Conservation (phyloP, 2,329 filamentous ascomycete genomes). For the Cercospora nicotianae region DNA sequence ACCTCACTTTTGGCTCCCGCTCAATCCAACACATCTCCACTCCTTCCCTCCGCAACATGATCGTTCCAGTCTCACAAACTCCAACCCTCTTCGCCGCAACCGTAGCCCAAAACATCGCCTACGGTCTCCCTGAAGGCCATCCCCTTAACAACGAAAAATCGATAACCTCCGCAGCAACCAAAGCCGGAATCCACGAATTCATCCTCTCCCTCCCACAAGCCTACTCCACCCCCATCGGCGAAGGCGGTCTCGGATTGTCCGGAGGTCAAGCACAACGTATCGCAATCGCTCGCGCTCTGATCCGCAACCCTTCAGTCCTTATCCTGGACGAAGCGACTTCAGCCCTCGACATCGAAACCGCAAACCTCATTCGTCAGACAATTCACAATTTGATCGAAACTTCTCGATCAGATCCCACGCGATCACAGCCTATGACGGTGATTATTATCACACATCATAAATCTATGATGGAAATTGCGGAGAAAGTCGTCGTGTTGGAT, state of each 20-base stretch:
- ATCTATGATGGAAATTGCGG: slow-evolving; percentile 83
- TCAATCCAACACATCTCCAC: slow-evolving; percentile 63
- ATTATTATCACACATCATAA: slow-evolving; percentile 78
- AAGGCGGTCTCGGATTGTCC: slow-evolving; percentile 70
- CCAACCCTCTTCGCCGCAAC: slow-evolving; percentile 76
- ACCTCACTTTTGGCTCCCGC: slow-evolving; percentile 60
- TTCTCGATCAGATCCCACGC: not conserved
- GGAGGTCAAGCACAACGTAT: slow-evolving; percentile 83
- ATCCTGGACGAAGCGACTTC: slow-evolving; percentile 87
- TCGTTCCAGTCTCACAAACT: slow-evolving; percentile 68
- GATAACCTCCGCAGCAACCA: slow-evolving; percentile 53
- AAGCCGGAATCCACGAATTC: slow-evolving; percentile 74
- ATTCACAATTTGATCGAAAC: slow-evolving; percentile 55
- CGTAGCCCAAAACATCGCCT: slow-evolving; percentile 77
- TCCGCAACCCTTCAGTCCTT: slow-evolving; percentile 68
- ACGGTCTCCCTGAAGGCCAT: slow-evolving; percentile 64
- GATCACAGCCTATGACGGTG: slow-evolving; percentile 58
- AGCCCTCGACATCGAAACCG: slow-evolving; percentile 70
- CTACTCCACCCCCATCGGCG: slow-evolving; percentile 73
- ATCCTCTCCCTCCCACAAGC: slow-evolving; percentile 68
- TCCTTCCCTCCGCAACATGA: slow-evolving; percentile 57
- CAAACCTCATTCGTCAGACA: slow-evolving; percentile 63
- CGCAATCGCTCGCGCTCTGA: slow-evolving; percentile 75
- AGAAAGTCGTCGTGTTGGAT: slow-evolving; percentile 70
- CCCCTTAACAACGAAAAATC: slow-evolving; percentile 47